These are phyloP conservation scores for Eucalyptus melliodora DNA, from an alignment of 345 rosid species.

Conservation along the genomic window DNA sequence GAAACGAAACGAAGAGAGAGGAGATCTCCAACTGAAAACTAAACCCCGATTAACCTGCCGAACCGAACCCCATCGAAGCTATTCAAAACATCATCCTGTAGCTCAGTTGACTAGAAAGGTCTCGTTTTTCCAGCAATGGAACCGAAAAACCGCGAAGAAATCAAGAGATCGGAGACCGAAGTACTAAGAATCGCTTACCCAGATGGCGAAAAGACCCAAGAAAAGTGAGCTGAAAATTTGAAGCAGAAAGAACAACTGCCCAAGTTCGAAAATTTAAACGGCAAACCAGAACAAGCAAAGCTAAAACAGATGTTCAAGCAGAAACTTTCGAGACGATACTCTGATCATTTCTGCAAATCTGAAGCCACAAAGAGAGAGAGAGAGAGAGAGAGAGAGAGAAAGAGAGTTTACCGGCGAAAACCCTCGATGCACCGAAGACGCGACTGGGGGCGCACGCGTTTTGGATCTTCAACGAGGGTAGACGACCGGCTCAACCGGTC, in stretches of 20 bases:
- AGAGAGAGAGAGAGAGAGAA: background rate
- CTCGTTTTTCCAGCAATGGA: background rate
- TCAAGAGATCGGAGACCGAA: background rate
- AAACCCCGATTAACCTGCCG: background rate
- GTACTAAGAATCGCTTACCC: background rate
- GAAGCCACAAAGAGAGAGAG: background rate
- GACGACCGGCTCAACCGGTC: slow-evolving; percentile 21
- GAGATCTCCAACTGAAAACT: background rate
- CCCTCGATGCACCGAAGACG: background rate
- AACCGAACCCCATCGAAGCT: background rate
- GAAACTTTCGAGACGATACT: background rate
- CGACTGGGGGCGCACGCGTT: background rate
- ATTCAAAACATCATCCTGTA: background rate
- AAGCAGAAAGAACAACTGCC: background rate
- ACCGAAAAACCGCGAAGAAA: background rate
- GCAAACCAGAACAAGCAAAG: background rate
- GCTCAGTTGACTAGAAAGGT: background rate
- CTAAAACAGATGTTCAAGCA: background rate
- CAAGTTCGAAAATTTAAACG: background rate
- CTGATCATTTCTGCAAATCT: background rate
- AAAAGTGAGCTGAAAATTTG: background rate
- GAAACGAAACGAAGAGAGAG: background rate
- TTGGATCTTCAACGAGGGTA: background rate
- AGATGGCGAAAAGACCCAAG: background rate
- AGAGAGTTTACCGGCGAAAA: background rate